Conservation (phyloP, 495 filamentous ascomycete species). For the Penicillium bialowiezense region DNA sequence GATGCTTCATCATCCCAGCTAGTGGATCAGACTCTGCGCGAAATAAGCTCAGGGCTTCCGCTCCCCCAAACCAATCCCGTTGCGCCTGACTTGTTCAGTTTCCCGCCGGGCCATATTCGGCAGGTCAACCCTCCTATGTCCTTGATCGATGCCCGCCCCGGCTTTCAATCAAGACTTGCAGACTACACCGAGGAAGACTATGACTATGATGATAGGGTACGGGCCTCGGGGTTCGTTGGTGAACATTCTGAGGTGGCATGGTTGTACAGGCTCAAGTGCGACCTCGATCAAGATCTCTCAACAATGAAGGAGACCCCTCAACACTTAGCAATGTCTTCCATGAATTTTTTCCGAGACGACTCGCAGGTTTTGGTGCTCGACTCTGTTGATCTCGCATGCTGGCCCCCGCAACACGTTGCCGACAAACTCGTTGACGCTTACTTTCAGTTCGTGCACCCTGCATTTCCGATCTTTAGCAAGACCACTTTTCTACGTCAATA, state of each 20-base stretch:
- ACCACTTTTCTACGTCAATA: conserved; percentile 41
- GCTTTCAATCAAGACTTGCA: conserved; percentile 43
- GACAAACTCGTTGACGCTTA: conserved; percentile 53
- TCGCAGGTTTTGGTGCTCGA: conserved; percentile 35
- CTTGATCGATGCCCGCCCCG: no score
- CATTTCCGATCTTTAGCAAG: conserved; percentile 58
- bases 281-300: conserved; percentile 27
- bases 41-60: no score
- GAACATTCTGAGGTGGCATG: conserved; percentile 62
- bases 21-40: conserved; percentile 41
- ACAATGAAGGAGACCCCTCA: conserved; percentile 16
- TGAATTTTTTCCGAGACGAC: conserved; percentile 59
- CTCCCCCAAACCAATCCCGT: no score
- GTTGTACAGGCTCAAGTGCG: conserved; percentile 49
- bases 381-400: conserved; percentile 43
- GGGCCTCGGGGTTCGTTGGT: conserved; percentile 58
- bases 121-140: no score
- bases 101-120: no score
- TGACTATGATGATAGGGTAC: conserved; percentile 48
- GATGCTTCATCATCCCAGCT: conserved; percentile 30
- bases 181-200: conserved; percentile 60
- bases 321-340: conserved; percentile 33
- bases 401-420: conserved; percentile 50
- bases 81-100: no score
- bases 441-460: conserved; percentile 54